A percentile compares a stretch with the other conserved stretches of the same genome.
Conservation (phyloP, 768 basidiomycete species). For the Dictyophora rubrovolvata region DNA sequence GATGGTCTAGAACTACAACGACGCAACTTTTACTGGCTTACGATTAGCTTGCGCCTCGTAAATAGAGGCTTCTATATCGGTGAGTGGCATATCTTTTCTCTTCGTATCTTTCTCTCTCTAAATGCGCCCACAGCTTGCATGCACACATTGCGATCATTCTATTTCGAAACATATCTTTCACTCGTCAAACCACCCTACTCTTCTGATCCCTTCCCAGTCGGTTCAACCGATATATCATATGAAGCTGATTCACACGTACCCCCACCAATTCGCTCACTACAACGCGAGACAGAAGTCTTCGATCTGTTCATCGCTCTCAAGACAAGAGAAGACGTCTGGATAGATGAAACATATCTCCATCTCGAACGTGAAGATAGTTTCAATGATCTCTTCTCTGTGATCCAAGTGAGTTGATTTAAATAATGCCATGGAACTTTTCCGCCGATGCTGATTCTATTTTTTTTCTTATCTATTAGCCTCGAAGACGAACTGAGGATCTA, state of each 20-base stretch:
- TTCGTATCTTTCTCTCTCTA: not conserved
- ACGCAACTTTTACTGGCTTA: conserved; percentile 64
- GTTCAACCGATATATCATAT: not conserved
- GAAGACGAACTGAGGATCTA: conserved; percentile 65
- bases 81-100: conserved; percentile 17
- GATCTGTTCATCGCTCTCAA: conserved; percentile 76
- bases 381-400: conserved; percentile 69
- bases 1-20: conserved; percentile 26
- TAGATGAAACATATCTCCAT: conserved; percentile 65
- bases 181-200: conserved; percentile 61
- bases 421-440: not conserved
- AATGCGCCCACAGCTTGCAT: conserved; percentile 47
- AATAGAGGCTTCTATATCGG: conserved; percentile 61
- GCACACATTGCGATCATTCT: conserved; percentile 71
- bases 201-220: conserved; percentile 55
- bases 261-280: conserved; percentile 31
- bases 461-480: conserved; percentile 34
- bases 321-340: conserved; percentile 69
- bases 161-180: conserved; percentile 53
- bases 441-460: not conserved
- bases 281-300: conserved; percentile 68
- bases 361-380: conserved; percentile 67
- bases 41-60: conserved; percentile 51
- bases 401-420: conserved; percentile 13
- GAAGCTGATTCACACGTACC: conserved; percentile 3